Base-by-base conservation (phyloP, 768 basidiomycete genomes). In the Mycena vitilis region DNA sequence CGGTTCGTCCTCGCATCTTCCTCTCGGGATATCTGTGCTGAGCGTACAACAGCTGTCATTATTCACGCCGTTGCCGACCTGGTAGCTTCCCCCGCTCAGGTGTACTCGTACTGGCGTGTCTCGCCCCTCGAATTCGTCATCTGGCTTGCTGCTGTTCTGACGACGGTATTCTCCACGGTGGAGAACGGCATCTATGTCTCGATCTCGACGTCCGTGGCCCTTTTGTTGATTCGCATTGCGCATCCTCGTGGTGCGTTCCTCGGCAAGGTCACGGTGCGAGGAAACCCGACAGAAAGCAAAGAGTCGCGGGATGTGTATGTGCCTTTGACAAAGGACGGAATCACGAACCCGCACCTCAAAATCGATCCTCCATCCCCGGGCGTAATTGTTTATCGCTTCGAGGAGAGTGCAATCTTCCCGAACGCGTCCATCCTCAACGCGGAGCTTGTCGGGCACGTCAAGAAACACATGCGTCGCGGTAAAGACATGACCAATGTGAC, bases 181-280 rank as follows among this genome's bases (percentile, higher is more conserved):
- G 98, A 99, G 79, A 85, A 95, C 63, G 96, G 96, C 25, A 95
- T 96, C 74, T 96, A 96, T 78, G 88, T 90, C 60, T 95, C 96
- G 13, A 90, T 99, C 72, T 79, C 82, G n/a, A 84, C 92, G 2
- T 97, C 96, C 0, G 78, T 89, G 23, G 92, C 84, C 5, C 87
- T 99, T 16, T 86, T 99, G 16, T 85, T 99, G 62, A 80, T 96
- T 75, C 92, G 96, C 55, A 77, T 98, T 66, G 96, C 96, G 34
- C 89, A 91, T 71, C 95, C 98, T 22, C 89, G 94, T 34, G 95
- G 95, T 11, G 84, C 91, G 48, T 98, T 99, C 90, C 86, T 99
- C 1, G 98, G 98, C 10, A 92, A 89, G 69, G 92, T 94, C 30
- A 86, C 85, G 1, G 81, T 97, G 16, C 85, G 81, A 25, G 76